These are phyloP conservation scores for Cutaneotrichosporon arboriforme DNA, from an alignment of 1,284 basidiomycete species.

Conservation along the genomic window DNA sequence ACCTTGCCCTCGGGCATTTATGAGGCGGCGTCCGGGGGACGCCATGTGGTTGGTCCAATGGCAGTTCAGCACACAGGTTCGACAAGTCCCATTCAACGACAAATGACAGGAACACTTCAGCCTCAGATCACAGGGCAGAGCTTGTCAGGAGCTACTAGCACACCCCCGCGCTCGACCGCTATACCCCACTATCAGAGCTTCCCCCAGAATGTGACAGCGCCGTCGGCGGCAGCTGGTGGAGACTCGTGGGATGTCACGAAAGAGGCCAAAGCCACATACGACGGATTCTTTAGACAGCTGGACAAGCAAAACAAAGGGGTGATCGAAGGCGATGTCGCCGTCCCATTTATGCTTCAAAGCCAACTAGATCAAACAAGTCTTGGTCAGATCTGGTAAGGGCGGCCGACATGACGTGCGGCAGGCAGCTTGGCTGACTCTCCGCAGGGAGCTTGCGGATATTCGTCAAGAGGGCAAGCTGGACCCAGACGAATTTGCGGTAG, in stretches of 20 bases:
- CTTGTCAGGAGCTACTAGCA: conserved; percentile 7
- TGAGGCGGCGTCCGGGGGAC: conserved; percentile 66
- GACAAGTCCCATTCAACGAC: conserved; percentile 22
- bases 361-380: conserved; percentile 76
- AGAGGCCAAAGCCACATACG: conserved; percentile 71
- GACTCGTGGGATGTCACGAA: conserved; percentile 75
- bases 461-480: conserved; percentile 82
- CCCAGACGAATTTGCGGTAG: conserved; percentile 91
- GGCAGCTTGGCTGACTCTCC: conserved; percentile 1
- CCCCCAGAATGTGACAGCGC: not conserved
- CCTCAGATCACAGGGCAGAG: conserved; percentile 52
- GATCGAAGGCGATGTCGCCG: conserved; percentile 89
- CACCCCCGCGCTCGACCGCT: conserved; percentile 18
- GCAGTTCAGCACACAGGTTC: conserved; percentile 35
- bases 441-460: conserved; percentile 89
- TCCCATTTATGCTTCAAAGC: conserved; percentile 93
- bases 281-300: conserved; percentile 76
- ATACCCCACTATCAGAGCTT: conserved; percentile 38
- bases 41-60: conserved; percentile 36
- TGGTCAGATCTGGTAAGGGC: conserved; percentile 79
- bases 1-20: conserved; percentile 84
- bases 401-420: not conserved
- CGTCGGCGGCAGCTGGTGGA: not conserved
- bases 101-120: conserved; percentile 51
- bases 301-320: conserved; percentile 71